A percentile compares a stretch with the other conserved stretches of the same genome.
Conservation (phyloP, 495 filamentous ascomycete species). For the Penicillium chermesinum region DNA sequence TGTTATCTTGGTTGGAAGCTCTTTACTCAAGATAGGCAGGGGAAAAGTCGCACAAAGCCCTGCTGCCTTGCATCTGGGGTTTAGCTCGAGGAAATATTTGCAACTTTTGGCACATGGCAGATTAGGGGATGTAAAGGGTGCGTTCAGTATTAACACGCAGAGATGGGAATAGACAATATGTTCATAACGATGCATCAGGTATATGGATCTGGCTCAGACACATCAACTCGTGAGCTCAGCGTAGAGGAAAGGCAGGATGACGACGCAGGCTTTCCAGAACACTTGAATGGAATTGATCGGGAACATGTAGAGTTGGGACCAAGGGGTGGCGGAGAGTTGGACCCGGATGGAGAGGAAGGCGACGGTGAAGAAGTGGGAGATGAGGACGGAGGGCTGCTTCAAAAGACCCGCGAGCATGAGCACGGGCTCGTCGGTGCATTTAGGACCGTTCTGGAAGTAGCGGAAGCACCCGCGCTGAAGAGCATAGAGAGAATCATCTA, state of each 20-base stretch:
- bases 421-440: conserved; percentile 62
- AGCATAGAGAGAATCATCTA: conserved; percentile 65
- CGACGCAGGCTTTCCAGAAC: conserved; percentile 81
- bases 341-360: conserved; percentile 87
- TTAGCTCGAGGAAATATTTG: too few relatives aligned
- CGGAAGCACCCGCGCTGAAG: conserved; percentile 89
- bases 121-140: background rate
- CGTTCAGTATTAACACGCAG: background rate
- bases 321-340: conserved; percentile 50
- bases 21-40: too few relatives aligned
- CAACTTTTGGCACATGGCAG: background rate
- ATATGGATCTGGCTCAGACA: background rate
- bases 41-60: too few relatives aligned
- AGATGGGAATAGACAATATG: background rate
- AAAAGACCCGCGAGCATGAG: conserved; percentile 82
- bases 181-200: background rate
- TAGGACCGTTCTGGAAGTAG: conserved; percentile 78
- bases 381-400: conserved; percentile 68
- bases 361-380: conserved; percentile 92
- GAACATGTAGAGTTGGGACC: conserved; percentile 56
- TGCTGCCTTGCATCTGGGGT: too few relatives aligned
- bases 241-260: conserved; percentile 78
- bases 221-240: conserved; percentile 20
- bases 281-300: conserved; percentile 59
- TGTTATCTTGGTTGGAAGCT: too few relatives aligned